Percentiles rank a stretch among this genome's conserved stretches.
Conservation (phyloP, 2,329 filamentous ascomycete species). For the Sclerotinia nivalis region DNA sequence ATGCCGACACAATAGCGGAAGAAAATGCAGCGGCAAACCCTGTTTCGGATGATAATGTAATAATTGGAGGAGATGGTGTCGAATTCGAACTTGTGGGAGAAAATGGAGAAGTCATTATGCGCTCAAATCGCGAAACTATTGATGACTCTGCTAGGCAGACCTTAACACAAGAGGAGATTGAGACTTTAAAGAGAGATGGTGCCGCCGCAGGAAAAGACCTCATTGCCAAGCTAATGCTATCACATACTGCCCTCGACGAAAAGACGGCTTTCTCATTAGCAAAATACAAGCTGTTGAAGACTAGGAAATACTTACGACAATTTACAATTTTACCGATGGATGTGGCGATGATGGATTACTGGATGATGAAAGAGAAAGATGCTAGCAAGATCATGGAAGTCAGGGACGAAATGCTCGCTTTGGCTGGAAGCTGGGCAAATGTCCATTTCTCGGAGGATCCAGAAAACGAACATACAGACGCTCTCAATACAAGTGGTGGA, state of each 20-base stretch:
- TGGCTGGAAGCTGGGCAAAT: constrained; percentile 88
- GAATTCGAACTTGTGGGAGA: constrained; percentile 52
- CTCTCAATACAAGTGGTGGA: constrained; percentile 32
- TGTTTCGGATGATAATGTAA: constrained; percentile 44
- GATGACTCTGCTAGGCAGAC: constrained; percentile 70
- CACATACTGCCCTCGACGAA: constrained; percentile 85
- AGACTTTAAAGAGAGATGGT: constrained; percentile 69
- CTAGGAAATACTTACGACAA: constrained; percentile 86
- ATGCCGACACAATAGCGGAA: constrained; percentile 70
- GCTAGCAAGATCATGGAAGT: constrained; percentile 80
- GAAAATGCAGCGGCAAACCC: constrained; percentile 49
- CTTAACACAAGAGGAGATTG: constrained; percentile 70
- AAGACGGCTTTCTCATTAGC: constrained; percentile 93
- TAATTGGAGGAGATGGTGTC: constrained; percentile 46
- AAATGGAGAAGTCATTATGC: constrained; percentile 53
- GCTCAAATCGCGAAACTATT: constrained; percentile 59
- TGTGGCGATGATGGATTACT: constrained; percentile 72
- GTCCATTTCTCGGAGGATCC: constrained; percentile 61
- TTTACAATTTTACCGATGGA: constrained; percentile 87
- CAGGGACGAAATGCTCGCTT: constrained; percentile 76
- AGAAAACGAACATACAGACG: constrained; percentile 17
- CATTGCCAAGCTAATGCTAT: constrained; percentile 88
- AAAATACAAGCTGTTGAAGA: constrained; percentile 94
- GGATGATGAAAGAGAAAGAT: constrained; percentile 78
- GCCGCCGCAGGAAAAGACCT: constrained; percentile 82